Base-by-base conservation (phyloP, 108 stramenopile genomes). In the Mayamaea pseudoterrestris region DNA sequence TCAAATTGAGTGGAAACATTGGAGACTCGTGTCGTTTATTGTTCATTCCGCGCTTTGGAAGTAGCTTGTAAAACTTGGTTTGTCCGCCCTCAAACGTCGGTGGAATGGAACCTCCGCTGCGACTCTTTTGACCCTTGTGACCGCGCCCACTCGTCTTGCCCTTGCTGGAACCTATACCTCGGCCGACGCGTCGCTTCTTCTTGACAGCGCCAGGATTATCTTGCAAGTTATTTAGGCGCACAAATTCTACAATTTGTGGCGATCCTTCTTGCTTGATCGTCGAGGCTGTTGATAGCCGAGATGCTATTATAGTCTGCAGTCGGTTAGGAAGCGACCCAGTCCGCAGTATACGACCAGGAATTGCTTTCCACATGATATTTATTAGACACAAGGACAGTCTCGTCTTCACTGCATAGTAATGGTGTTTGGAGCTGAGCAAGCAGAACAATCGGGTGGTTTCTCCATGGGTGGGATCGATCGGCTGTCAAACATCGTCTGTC, bases 11-110 rank as follows among this genome's bases (percentile, higher is more conserved):
- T 3, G 74, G 53, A 23, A 80, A 63, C 61, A 95, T 71, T 6
- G 80, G 65, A 22, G 69, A 47, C 41, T 75, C 78, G 57, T 82
- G 76, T 13, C 66, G 64, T 44, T 69, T 68, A 57, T 96, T 96
- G 41, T 80, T 96, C 69, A 99, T 96, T 24, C 97, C 99, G 2
- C 87, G 78, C 69, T 99, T 99, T 46, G 99, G 99, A 22, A 97
- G 29, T 9, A 77, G 66, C 47, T 92, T 83, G 75, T 86, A 83
- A 26, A 98, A 67, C 36, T 91, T 93, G 25, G 99, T 99, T 61
- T 99, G 99, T 1, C 99, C 99, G 41, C 99, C 99, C 66, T 98
- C 99, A 56, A 98, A 99, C 17, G 55, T 54, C 14, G 80, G 64
- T 5, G 72, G 70, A 25, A 85, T 74, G n/a, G 85, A 88, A 30